Evolutionary conservation across 495 filamentous ascomycete genomes (phyloP), one percentile per base, ranked within the genome.

Genomic region (Thermothielavioides terrestris): DNA sequence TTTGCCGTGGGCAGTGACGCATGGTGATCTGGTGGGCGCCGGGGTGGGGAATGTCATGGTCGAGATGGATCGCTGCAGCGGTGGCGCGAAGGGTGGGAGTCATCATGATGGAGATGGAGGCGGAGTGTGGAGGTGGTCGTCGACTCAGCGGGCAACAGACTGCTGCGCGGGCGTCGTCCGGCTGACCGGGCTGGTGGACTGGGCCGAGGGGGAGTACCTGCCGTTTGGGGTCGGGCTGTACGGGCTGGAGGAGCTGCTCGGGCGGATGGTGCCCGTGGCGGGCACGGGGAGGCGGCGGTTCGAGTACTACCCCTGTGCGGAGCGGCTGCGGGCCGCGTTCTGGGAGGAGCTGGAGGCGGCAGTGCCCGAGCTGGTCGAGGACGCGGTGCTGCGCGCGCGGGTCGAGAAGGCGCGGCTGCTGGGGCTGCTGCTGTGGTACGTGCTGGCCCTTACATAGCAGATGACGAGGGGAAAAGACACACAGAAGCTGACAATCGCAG

Each of bases 191-290:
- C 46, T 82, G 5, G 61, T 84, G 6, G 79, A 81, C 52, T 85
- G 80, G 79, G 76, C 77, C 0, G 79, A 83, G 53, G 74, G 73
- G 0, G 78, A 81, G 58, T 67, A 58, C 39, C 58, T 81, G 14
- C 77, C 78, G 11, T 78, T 77, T 56, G 78, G 78, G 6, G 66
- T 75, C 10, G 71, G 70, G 25, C 58, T 80, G 42, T 80, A 81
- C 49, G 77, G 77, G 2, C 53, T 81, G 1, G 77, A 81, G 51
- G 70, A 74, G 54, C 49, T 81, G 2, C 63, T 81, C 0, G 75
- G 78, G 10, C 67, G 70, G 49, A 39, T 61, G 10, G 32, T 18
- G 9, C 11, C n/a, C n/a, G 17, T 7, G 20, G 61, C 36, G 40
- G 17, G 2, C 9, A 20, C 10, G 27, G n/a, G 4, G 6, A 34